phyloP scores from a whole-genome alignment of 176 grass and related monocot species.

The Dactylis glomerata region DNA sequence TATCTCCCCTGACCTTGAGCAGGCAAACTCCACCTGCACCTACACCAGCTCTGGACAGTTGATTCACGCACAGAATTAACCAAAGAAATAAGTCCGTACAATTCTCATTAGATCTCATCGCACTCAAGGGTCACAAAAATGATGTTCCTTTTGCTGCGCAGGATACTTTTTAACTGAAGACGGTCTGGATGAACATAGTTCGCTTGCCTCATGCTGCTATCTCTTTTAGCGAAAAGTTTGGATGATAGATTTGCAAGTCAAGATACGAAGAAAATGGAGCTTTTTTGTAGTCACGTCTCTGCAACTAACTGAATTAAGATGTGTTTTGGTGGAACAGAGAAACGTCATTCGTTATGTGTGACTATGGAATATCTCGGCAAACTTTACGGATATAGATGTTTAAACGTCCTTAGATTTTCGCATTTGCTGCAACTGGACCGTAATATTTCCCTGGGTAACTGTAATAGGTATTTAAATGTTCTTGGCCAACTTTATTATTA shows the following conservation, averaged over 20 bases:
- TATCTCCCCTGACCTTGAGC: slow-evolving; percentile 60
- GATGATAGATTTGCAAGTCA: neutral
- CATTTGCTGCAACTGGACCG: neutral
- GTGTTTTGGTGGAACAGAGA: neutral
- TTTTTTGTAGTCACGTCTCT: neutral
- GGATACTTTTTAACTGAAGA: neutral
- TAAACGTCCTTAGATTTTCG: too few species aligned
- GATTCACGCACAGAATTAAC: slow-evolving; percentile 23
- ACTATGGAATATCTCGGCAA: neutral
- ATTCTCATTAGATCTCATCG: neutral
- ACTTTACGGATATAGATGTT: too few species aligned
- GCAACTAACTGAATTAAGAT: neutral
- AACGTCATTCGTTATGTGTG: neutral
- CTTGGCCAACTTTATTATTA: neutral
- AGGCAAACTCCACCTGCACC: slow-evolving; percentile 35
- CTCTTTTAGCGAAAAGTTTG: neutral
- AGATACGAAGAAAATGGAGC: neutral
- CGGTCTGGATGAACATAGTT: neutral
- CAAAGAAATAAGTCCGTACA: slow-evolving; percentile 21
- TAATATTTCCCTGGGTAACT: neutral
- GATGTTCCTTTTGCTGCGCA: neutral
- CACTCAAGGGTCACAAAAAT: neutral
- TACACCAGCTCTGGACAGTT: slow-evolving; percentile 29
- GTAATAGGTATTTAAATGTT: neutral
- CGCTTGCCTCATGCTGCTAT: neutral